phyloP scores from a whole-genome alignment of 257 asterid species.

The Solanum pinnatisectum region DNA sequence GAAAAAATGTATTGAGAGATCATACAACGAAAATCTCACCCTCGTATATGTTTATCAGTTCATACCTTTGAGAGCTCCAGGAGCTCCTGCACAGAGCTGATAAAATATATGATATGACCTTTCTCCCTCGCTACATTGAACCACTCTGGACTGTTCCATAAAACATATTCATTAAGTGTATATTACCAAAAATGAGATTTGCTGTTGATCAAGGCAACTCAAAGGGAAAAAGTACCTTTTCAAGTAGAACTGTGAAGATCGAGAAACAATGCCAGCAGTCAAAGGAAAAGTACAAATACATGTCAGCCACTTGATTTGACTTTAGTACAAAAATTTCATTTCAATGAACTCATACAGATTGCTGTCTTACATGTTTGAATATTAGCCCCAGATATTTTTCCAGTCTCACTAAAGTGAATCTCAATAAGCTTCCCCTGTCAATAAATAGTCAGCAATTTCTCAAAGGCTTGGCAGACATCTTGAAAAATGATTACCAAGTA shows the following conservation, averaged over 20 bases:
- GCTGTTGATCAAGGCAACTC: not conserved
- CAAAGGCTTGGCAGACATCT: not conserved
- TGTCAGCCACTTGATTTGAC: conserved; percentile 5
- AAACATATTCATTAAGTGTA: conserved; percentile 9
- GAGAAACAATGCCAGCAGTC: conserved; percentile 13
- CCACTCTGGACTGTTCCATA: conserved; percentile 86
- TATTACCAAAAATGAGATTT: not conserved
- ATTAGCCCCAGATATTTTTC: conserved; percentile 94
- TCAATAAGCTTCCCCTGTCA: conserved; percentile 95
- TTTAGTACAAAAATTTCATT: not conserved
- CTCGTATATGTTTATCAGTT: not conserved
- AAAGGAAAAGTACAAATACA: conserved; percentile 18
- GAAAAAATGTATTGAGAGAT: not conserved
- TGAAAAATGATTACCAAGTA: not conserved
- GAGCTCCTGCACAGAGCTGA: conserved; percentile 98
- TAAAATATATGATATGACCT: conserved; percentile 98
- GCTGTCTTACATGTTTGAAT: conserved; percentile 85
- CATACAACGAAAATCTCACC: not conserved
- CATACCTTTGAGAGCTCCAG: conserved; percentile 70
- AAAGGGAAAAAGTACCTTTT: conserved; percentile 57
- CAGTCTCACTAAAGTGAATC: conserved; percentile 97
- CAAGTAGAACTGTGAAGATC: conserved; percentile 69
- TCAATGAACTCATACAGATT: conserved; percentile 12
- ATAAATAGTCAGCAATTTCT: not conserved
- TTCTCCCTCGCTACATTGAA: conserved; percentile 90